Evolutionary conservation across 2,329 filamentous ascomycete genomes (phyloP).

Genomic region (Fusarium sambucinum): DNA sequence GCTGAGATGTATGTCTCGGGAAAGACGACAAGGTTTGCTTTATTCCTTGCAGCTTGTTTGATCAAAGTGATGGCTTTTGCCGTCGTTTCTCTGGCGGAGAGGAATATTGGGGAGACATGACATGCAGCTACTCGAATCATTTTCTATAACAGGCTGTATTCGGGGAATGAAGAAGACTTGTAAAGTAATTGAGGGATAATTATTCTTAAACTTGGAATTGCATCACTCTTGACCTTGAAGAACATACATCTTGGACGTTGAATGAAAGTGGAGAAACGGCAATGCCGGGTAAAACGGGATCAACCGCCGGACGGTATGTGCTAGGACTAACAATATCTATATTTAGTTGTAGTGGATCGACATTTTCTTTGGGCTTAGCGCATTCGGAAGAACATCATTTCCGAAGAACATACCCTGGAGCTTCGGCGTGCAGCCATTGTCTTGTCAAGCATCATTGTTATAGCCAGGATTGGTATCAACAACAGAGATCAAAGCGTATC

Average conservation of each 20-base stretch:
- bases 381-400: no score
- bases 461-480: no score
- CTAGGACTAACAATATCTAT: no score
- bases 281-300: slow-evolving; percentile 1
- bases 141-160: neutral
- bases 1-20: slow-evolving; percentile 66
- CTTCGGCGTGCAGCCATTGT: no score
- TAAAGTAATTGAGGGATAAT: no score
- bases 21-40: slow-evolving; percentile 65
- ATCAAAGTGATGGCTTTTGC: slow-evolving; percentile 61
- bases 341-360: no score
- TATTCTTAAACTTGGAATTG: neutral
- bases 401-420: no score
- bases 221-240: neutral
- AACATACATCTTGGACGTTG: no score
- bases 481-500: no score
- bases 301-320: fast-evolving
- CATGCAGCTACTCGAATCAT: slow-evolving; percentile 50
- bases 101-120: slow-evolving; percentile 59
- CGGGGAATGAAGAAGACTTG: no score
- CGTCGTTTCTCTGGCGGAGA: slow-evolving; percentile 60
- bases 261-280: slow-evolving; percentile 7
- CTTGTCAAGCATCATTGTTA: no score
- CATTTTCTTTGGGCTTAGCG: no score
- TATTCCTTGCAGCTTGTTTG: slow-evolving; percentile 56